Base-by-base conservation (phyloP, 352 stramenopile genomes). In the Globisporangium abappressorium region DNA sequence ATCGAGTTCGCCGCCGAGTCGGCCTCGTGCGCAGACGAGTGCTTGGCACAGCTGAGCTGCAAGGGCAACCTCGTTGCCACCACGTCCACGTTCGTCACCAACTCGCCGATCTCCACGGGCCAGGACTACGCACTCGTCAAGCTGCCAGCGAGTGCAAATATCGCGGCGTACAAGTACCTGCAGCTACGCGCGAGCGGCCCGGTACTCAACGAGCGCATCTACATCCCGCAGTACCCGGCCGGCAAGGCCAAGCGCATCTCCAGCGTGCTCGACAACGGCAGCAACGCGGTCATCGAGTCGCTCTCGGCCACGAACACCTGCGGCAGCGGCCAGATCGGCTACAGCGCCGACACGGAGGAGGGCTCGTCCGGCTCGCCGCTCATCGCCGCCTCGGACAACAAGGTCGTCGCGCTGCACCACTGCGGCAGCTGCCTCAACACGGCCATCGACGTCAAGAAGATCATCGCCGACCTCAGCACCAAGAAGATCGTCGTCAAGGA, bases 1-100 rank as follows among this genome's bases (percentile, higher is more conserved):
- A 73, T 88, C 68, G 85, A 93, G 72, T 91, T 93, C 24, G 65
- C 18, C 0, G 81, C 81, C 9, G 78, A 93, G 68, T 84, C 80
- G 30, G 68, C 68, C 3, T 75, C 70, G 24, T 93, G 85, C 56
- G 71, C 61, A n/a, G 73, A 75, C 5, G 56, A 85, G 24, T 92
- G 80, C 43, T 70, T 74, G 59, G 69, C 30, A 4, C 65, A 76
- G 47, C 69, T 82, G 5, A 76, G 79, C 2, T 93, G 85, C 67
- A 24, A 59, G 1, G 82, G 85, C 30, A 79, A 58, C 1, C 41
- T 92, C 1, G 74, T 84, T 18, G 71, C 80, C 18, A 89, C 72
- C 12, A 74, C 71, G 11, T 67, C 81, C 8, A 85, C 65, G 20
- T 74, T 90, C 11, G 69, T 93, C 14, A 70, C 72, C 33, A 72